Evolutionary conservation across 225 moss, liverwort and hornwort species (phyloP), one percentile per base, ranked within the genome.

Genomic region (Takakia lepidozioides): DNA sequence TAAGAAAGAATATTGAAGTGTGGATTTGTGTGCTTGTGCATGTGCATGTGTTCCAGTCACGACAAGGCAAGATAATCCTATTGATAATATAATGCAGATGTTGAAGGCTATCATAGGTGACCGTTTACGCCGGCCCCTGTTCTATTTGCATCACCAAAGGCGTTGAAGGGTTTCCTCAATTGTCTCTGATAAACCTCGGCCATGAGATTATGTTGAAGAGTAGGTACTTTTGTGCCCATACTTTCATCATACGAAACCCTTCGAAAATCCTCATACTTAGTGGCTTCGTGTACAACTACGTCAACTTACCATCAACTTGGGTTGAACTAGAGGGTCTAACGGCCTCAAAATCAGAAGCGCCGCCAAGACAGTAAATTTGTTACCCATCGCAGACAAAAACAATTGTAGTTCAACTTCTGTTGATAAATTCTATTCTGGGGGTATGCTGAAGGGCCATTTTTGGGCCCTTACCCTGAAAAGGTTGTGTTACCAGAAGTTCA

Each of bases 101-200:
- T 38, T 82, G 40, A 76, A 72, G 26, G 55, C 59, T 18, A 55
- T 71, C 43, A 59, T 95, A 25, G 86, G 86, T 22, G 60, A 87
- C 0, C 1, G 1, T 0, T 45, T 95, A 1, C 86, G 57, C 61
- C 74, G 34, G 65, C 71, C 22, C 86, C 88, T 10, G 1, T 68
- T 19, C 45, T 69, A 2, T 95, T 86, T 59, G 61, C 75, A 19
- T 95, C 93, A 4, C 93, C 93, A 0, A 86, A 89, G 54, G 45
- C 47, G 3, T 51, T 95, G 49, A 86, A 84, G 61, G 81, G 89
- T 5, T 74, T 51, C 24, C 75, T 95, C 2, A n/a, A 69, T 95
- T 29, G 52, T 95, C 27, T 95, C 89, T 21, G 84, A 95, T 59
- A 89, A 95, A 45, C 93, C 93, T n/a, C n/a, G n/a, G 16, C 69